Base-by-base conservation (phyloP, 208 protist genomes). In the Polymyxa betae region DNA sequence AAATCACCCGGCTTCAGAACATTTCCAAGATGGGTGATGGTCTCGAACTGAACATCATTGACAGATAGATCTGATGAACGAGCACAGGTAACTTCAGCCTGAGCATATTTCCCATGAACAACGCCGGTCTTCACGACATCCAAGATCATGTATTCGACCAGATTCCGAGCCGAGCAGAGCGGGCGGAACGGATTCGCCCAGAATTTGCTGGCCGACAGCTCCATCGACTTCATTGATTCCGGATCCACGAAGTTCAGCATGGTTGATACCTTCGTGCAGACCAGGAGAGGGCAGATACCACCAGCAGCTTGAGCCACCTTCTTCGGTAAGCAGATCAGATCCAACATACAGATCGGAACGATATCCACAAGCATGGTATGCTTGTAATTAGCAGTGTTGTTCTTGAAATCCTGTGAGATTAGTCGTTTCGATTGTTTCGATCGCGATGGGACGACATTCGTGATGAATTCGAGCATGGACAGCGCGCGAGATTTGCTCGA, bases 361-460 rank as follows among this genome's bases (percentile, higher is more conserved):
- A 99, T 98, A 90, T 99, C 98, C 0, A 99, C 94, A 0, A 95
- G 97, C 91, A 97, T 99, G 10, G 98, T 98, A 94, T 97, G 97
- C 94, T 99, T 98, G 93, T 97, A 98, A 54, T 99, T 98, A 52
- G 95, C 96, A 0, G 96, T 99, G 95, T 99, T 99, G 93, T 95
- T 98, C 90, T 99, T 97, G n/a, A 96, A 95, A 93, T 99, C 98
- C 90, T 97, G 94, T 43, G 97, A 98, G 49, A 99, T 97, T 16
- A 99, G 95, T 10, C 88, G 88, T 77, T 77, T 91, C 16, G 60
- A 66, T 40, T 90, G 88, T 16, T 87, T 87, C 16, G 88, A 29
- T 43, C 24, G 49, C 38, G 41, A 29, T 16, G 43, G 88, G 24
- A 90, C 88, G 12, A 90, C 88, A 45, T 12, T 43, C 44, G 68